Conservation (phyloP, 2,329 filamentous ascomycete species). For the Epichloe glyceriae region DNA sequence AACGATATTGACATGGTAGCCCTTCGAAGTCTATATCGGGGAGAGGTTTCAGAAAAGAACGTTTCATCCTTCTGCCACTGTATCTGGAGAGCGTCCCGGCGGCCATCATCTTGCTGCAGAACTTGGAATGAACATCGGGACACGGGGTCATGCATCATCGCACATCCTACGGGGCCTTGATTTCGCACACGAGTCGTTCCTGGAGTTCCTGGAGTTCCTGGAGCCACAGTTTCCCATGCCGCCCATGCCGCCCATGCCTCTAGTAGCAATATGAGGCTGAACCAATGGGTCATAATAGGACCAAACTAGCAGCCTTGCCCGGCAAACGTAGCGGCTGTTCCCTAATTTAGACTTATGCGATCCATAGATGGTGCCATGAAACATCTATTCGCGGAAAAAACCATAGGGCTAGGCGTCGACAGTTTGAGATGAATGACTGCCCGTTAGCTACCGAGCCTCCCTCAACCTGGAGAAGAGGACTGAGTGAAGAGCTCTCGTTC, state of each 20-base stretch:
- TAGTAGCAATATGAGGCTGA: background rate
- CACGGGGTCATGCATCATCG: background rate
- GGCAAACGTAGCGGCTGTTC: background rate
- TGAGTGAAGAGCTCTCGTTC: background rate
- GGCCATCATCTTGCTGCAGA: no score
- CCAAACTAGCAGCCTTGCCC: background rate
- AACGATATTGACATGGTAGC: background rate
- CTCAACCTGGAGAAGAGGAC: background rate
- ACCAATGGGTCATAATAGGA: background rate
- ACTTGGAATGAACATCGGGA: background rate
- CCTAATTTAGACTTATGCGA: background rate
- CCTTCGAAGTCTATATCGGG: background rate
- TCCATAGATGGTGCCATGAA: background rate
- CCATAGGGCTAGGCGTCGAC: background rate
- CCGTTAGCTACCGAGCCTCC: background rate
- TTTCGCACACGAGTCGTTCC: background rate
- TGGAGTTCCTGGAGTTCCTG: no score
- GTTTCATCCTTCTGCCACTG: background rate
- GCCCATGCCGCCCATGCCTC: slow-evolving; percentile 12
- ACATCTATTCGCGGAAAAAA: background rate
- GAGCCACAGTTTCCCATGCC: background rate
- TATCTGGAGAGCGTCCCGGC: background rate
- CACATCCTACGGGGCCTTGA: background rate
- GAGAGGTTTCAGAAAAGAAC: background rate
- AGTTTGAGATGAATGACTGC: background rate